Evolutionary conservation across 176 grass and related monocot species (phyloP).

Genomic region (Eremochloa ophiuroides): DNA sequence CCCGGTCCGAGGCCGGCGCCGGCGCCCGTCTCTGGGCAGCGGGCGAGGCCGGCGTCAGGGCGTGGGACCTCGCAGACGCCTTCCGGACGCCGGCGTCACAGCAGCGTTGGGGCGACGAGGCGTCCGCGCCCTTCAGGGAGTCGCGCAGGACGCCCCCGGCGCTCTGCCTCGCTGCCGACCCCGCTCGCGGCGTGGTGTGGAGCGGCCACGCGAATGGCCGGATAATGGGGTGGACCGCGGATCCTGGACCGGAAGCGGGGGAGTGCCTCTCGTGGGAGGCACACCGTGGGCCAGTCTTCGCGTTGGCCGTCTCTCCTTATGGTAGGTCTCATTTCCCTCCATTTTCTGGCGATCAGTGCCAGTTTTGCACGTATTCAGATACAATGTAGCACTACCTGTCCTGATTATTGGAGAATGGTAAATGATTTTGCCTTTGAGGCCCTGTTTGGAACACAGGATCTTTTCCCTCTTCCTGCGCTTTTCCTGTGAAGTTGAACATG

Average conservation of each 20-base stretch:
- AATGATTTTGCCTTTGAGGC: neutral
- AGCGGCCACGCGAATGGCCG: constrained; percentile 65
- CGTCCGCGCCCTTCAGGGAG: constrained; percentile 49
- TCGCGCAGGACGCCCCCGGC: constrained; percentile 45
- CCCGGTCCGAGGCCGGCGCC: neutral
- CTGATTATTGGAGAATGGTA: neutral
- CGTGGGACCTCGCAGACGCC: constrained; percentile 53
- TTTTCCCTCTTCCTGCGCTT: too few species aligned
- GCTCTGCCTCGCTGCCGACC: constrained; percentile 47
- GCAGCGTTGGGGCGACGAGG: constrained; percentile 64
- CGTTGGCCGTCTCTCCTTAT: constrained; percentile 54
- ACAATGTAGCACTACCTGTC: neutral
- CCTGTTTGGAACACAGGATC: too few species aligned
- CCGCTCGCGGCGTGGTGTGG: constrained; percentile 56
- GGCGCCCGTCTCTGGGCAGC: constrained; percentile 47
- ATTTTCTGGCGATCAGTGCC: neutral
- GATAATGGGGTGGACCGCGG: constrained; percentile 55
- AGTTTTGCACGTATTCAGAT: neutral
- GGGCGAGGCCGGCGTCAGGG: constrained; percentile 55
- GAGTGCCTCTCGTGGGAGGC: constrained; percentile 63
- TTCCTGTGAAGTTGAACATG: too few species aligned
- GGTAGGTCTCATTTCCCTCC: constrained; percentile 37
- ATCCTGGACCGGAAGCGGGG: constrained; percentile 12
- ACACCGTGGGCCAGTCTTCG: constrained; percentile 50
- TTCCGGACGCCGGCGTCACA: constrained; percentile 19